Evolutionary conservation across 306 rosid species (phyloP).

Genomic region (Glycine latifolia): DNA sequence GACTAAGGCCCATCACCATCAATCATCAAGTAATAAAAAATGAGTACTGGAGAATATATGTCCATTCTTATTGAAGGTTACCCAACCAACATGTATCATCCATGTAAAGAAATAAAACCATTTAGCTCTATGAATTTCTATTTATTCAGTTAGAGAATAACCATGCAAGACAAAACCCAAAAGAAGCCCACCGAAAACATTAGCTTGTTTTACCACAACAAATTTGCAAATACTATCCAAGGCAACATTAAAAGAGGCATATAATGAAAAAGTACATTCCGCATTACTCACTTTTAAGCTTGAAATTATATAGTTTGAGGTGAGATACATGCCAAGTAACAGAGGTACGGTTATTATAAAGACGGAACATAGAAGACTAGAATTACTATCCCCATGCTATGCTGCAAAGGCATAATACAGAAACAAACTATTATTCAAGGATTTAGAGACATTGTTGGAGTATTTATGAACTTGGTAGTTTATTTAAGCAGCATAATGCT

Average conservation of each 20-base stretch:
- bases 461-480: neutral
- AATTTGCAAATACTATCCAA: neutral
- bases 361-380: neutral
- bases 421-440: neutral
- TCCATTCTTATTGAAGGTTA: neutral
- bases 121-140: neutral
- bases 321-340: conserved; percentile 11
- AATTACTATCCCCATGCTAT: conserved; percentile 29
- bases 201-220: too few relatives aligned
- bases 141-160: neutral
- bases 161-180: neutral
- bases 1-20: neutral
- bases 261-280: conserved; percentile 20
- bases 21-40: neutral
- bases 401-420: neutral
- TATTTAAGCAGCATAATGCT: conserved; percentile 3
- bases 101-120: neutral
- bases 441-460: conserved; percentile 22
- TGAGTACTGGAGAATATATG: neutral
- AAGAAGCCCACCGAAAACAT: neutral
- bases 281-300: neutral
- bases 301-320: neutral
- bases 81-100: neutral
- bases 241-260: conserved; percentile 1
- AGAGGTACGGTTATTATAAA: conserved; percentile 15